phyloP scores from a whole-genome alignment of 2,329 filamentous ascomycete genomes.

The Gaeumannomyces sp. region DNA sequence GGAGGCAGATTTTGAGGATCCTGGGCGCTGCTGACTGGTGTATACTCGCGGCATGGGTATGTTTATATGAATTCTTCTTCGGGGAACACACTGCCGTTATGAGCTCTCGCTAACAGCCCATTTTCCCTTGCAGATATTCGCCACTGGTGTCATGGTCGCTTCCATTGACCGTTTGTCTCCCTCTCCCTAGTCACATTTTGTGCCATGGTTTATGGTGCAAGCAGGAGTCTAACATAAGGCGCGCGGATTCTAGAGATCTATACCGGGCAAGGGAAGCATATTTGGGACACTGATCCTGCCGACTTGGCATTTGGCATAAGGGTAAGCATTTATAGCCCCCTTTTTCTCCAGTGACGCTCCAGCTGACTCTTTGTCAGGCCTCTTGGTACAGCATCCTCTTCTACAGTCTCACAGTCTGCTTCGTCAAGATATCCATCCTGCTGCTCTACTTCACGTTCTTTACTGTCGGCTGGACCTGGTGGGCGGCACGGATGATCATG shows the following conservation, averaged over 20 bases:
- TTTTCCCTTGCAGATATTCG: background rate
- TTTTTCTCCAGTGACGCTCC: background rate
- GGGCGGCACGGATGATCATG: conserved; percentile 22
- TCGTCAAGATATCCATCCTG: conserved; percentile 24
- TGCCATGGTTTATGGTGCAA: background rate
- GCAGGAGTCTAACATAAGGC: background rate
- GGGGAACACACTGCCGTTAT: background rate
- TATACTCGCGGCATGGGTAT: conserved; percentile 3
- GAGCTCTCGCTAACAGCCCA: background rate
- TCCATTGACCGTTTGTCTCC: background rate
- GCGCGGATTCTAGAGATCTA: background rate
- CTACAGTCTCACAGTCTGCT: conserved; percentile 22
- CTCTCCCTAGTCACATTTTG: background rate
- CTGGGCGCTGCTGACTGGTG: conserved; percentile 8
- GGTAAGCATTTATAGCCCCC: background rate
- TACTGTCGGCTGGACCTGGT: conserved; percentile 23
- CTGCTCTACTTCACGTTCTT: conserved; percentile 24
- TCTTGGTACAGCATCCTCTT: conserved; percentile 23
- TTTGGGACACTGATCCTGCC: conserved; percentile 7
- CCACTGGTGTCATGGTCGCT: background rate
- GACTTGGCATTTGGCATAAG: background rate
- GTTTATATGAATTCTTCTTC: background rate
- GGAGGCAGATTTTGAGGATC: background rate
- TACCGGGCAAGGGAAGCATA: conserved; percentile 6
- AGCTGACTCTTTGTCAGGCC: conserved; percentile 16